phyloP scores from a whole-genome alignment of 2,329 filamentous ascomycete species.

The Diaporthe citriasiana region DNA sequence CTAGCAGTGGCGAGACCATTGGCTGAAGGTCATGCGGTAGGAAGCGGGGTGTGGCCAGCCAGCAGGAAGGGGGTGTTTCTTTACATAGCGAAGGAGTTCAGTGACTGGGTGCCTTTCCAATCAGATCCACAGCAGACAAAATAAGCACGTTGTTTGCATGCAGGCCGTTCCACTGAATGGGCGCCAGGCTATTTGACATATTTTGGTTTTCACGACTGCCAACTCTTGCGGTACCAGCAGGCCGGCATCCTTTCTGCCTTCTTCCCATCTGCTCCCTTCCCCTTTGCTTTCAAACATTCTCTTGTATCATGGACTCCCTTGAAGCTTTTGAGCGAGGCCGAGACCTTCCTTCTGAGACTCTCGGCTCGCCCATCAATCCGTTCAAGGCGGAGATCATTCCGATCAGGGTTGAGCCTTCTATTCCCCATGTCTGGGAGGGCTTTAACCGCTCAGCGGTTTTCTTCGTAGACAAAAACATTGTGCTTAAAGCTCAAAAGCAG shows the following conservation, averaged over 20 bases:
- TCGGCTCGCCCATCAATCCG: neutral
- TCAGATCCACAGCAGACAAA: neutral
- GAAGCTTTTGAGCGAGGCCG: neutral
- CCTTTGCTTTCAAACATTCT: neutral
- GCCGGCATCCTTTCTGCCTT: neutral
- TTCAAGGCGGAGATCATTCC: neutral
- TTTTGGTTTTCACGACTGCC: too few species aligned
- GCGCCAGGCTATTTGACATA: neutral
- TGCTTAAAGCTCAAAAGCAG: neutral
- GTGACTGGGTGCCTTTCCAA: neutral
- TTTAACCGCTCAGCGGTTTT: slow-evolving; percentile 8
- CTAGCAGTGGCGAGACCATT: neutral
- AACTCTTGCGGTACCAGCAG: too few species aligned
- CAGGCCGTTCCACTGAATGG: neutral
- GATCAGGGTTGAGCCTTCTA: neutral
- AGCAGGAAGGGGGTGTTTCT: neutral
- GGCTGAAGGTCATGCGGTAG: neutral
- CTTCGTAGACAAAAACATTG: neutral
- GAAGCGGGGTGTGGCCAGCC: neutral
- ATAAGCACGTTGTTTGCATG: neutral
- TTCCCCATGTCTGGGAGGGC: neutral
- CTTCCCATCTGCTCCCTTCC: neutral
- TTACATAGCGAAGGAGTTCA: neutral
- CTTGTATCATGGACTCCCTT: neutral
- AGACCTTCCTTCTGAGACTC: neutral